Evolutionary conservation across 2,329 filamentous ascomycete genomes (phyloP).

Genomic region (Arthrobotrys sinensis): DNA sequence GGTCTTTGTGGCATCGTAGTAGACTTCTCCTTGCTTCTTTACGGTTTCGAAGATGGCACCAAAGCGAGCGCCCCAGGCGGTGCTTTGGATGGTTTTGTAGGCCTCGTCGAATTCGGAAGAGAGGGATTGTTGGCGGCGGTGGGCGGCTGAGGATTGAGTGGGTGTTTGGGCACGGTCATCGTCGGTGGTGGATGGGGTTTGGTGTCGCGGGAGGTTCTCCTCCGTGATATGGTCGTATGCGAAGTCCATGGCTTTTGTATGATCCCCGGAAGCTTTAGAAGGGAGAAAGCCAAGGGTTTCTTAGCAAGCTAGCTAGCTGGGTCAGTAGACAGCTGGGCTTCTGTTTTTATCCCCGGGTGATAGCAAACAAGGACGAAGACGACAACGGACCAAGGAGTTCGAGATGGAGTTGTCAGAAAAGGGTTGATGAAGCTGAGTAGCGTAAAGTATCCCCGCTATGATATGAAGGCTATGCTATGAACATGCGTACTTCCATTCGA

Average conservation of each 20-base stretch:
- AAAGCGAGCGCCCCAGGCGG: conserved; percentile 89
- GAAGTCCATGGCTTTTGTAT: conserved; percentile 81
- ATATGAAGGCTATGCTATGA: conserved; percentile 1
- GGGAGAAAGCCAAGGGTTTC: not conserved
- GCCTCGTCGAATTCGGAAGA: conserved; percentile 94
- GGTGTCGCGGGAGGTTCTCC: conserved; percentile 77
- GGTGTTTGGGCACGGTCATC: conserved; percentile 67
- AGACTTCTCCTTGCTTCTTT: conserved; percentile 94
- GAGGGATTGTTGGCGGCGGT: conserved; percentile 72
- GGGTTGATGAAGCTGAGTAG: not conserved
- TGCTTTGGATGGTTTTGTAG: conserved; percentile 91
- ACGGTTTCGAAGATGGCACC: conserved; percentile 91
- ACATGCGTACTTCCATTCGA: conserved; percentile 14
- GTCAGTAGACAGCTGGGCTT: conserved; percentile 3
- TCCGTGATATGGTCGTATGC: conserved; percentile 98
- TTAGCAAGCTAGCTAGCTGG: conserved; percentile 16
- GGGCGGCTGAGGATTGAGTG: conserved; percentile 61
- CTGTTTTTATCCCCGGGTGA: conserved; percentile 12
- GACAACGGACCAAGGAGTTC: not conserved
- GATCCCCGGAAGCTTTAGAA: conserved; percentile 5
- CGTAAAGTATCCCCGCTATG: not conserved
- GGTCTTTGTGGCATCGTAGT: conserved; percentile 85
- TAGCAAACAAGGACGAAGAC: not conserved
- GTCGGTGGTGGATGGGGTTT: conserved; percentile 70
- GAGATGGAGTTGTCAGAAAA: not conserved